Base-by-base conservation (phyloP, 371 early-diverging fungal genomes). In the Catenaria anguillulae region DNA sequence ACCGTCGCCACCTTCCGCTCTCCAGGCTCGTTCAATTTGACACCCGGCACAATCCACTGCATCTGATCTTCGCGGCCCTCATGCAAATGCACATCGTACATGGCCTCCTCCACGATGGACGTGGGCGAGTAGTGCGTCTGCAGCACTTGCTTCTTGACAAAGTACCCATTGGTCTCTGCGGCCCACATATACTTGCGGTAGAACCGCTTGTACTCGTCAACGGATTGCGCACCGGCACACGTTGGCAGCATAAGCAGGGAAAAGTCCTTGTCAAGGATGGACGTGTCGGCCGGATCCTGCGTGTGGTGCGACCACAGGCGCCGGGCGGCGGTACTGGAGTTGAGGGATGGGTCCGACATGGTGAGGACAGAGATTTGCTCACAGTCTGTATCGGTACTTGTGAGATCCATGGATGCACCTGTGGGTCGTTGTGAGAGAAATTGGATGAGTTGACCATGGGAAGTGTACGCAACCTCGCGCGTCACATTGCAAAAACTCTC, bases 21-120 rank as follows among this genome's bases (percentile, higher is more conserved):
- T 8, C 52, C 52, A 2, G 29, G 52, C 8, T 26, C 29, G 15
- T 10, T 15, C 15, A 50, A 31, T 31, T 50, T 50, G 52, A 50
- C 52, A 17, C 52, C 52, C 15, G 52, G 52, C 52, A 50, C 29
- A 17, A 50, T 26, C 52, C 52, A 50, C 52, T 50, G 52, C 52
- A 50, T 26, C 31, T 50, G 52, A 31, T 50, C 52, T 31, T 50
- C 52, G 15, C 19, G 15, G 29, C 52, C 52, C 29, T 50, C 29
- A 2, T 24, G 15, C 15, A 50, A 13, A 26, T 26, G 13, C 0
- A 50, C 2, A 2, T 50, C 52, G 13, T 15, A 8, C 1, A 50
- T 8, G 15, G 52, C 52, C 52, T 50, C 52, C 29, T 50, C 52
- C 29, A 50, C 52, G 52, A 50, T 23, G 8, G 52, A 50, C 15